Evolutionary conservation across 129 eudicot genomes (phyloP).

Genomic region (Heracleum sosnowskyi): DNA sequence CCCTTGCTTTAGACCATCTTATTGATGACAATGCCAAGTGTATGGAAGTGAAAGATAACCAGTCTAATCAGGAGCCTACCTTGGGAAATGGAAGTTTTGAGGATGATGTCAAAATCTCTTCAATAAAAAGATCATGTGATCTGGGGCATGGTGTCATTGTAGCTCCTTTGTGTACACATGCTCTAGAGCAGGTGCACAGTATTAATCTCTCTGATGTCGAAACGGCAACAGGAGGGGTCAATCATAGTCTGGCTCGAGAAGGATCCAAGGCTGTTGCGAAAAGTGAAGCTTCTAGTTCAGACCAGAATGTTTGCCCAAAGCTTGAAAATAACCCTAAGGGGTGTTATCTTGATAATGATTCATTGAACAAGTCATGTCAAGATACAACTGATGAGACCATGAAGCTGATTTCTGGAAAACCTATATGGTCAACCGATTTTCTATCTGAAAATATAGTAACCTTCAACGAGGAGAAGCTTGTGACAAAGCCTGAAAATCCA

Average conservation of each 20-base stretch:
- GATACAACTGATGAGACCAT: slow-evolving; percentile 2
- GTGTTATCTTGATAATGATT: slow-evolving; percentile 1
- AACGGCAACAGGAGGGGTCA: slow-evolving; percentile 6
- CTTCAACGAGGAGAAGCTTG: slow-evolving; percentile 12
- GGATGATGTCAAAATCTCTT: slow-evolving; percentile 12
- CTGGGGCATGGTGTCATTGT: slow-evolving; percentile 19
- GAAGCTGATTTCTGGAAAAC: slow-evolving; percentile 3
- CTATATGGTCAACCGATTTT: slow-evolving; percentile 8
- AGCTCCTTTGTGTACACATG: slow-evolving; percentile 17
- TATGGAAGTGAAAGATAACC: slow-evolving; percentile 10
- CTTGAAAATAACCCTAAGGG: neutral
- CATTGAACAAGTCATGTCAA: slow-evolving; percentile 5
- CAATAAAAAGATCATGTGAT: slow-evolving; percentile 16
- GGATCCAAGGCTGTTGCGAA: slow-evolving; percentile 12
- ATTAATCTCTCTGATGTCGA: slow-evolving; percentile 5
- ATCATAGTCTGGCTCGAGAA: neutral
- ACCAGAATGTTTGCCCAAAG: slow-evolving; percentile 17
- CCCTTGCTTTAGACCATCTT: slow-evolving; percentile 10
- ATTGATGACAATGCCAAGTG: neutral
- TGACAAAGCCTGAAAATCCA: slow-evolving; percentile 21
- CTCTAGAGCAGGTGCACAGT: slow-evolving; percentile 11
- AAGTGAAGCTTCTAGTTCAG: slow-evolving; percentile 7
- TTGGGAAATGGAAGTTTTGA: slow-evolving; percentile 1
- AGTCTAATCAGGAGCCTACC: slow-evolving; percentile 15
- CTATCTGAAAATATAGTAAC: slow-evolving; percentile 8